phyloP scores from a whole-genome alignment of 768 basidiomycete genomes.

The Pleurotus citrinopileatus region DNA sequence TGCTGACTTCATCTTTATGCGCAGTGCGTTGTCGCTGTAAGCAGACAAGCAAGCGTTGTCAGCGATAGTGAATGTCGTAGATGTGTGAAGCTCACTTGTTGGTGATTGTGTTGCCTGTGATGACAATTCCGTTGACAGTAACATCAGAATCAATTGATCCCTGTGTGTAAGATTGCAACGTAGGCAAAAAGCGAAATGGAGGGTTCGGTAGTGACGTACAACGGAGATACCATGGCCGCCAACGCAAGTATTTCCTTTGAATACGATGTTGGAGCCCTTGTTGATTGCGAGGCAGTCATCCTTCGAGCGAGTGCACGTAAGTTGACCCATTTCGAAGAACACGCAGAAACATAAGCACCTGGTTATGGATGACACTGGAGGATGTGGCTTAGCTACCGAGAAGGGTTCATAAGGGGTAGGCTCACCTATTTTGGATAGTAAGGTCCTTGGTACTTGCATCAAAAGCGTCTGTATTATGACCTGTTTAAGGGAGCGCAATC shows the following conservation, averaged over 20 bases:
- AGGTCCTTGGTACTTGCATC: constrained; percentile 36
- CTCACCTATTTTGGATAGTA: constrained; percentile 38
- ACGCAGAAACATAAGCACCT: not conserved
- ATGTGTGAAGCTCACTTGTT: constrained; percentile 49
- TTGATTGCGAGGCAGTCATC: constrained; percentile 65
- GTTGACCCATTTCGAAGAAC: no score
- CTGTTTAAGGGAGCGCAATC: constrained; percentile 15
- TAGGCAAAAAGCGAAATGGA: constrained; percentile 25
- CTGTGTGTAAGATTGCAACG: constrained; percentile 24
- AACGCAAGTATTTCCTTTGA: constrained; percentile 51
- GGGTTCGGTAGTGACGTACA: constrained; percentile 31
- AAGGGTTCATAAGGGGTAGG: not conserved
- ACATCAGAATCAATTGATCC: constrained; percentile 51
- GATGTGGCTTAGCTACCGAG: not conserved
- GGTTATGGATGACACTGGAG: not conserved
- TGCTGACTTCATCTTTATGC: constrained; percentile 54
- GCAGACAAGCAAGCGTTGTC: not conserved
- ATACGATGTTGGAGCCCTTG: constrained; percentile 39
- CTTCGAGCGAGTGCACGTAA: no score
- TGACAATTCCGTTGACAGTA: constrained; percentile 43
- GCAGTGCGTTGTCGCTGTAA: constrained; percentile 48
- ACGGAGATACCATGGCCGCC: constrained; percentile 68
- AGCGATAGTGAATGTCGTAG: not conserved
- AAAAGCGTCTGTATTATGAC: constrained; percentile 51
- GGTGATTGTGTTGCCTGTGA: constrained; percentile 49